A percentile compares a stretch with the other conserved stretches of the same genome.
phyloP scores from a whole-genome alignment of 148 eudicot genomes.

The Cornus florida region DNA sequence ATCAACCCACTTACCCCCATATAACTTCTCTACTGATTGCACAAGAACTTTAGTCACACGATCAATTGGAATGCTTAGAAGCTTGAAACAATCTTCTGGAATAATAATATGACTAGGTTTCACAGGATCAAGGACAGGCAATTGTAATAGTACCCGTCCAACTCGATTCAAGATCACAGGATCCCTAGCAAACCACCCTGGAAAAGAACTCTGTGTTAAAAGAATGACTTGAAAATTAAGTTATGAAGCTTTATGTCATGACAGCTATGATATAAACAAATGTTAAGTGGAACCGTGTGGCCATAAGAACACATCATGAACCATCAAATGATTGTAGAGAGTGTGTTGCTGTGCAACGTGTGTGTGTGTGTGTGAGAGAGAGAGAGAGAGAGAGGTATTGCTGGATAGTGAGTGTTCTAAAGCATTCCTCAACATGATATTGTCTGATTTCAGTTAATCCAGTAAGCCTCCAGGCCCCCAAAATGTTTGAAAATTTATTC shows the following conservation, averaged over 20 bases:
- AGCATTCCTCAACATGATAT: too few species aligned
- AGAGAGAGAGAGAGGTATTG: background rate
- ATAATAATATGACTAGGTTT: slow-evolving; percentile 49
- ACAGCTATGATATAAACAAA: background rate
- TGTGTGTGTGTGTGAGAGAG: background rate
- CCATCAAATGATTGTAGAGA: background rate
- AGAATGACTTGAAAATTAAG: background rate
- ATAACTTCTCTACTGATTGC: slow-evolving; percentile 55
- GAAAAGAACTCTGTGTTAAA: slow-evolving; percentile 12
- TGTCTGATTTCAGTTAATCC: background rate
- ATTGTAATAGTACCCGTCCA: slow-evolving; percentile 59
- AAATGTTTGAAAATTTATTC: background rate
- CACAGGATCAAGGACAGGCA: slow-evolving; percentile 25
- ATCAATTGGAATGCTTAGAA: slow-evolving; percentile 55
- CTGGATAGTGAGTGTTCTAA: too few species aligned
- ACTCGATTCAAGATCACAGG: slow-evolving; percentile 55
- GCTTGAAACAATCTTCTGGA: slow-evolving; percentile 86
- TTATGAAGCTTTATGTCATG: background rate
- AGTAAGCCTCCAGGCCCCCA: background rate
- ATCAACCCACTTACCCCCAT: slow-evolving; percentile 50
- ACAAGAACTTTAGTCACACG: slow-evolving; percentile 48
- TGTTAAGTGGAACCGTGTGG: background rate
- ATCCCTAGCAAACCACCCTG: slow-evolving; percentile 98
- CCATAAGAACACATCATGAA: background rate
- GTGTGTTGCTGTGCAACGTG: too few species aligned